Evolutionary conservation across 2,329 filamentous ascomycete genomes (phyloP).

Genomic region (Botryotinia convoluta): DNA sequence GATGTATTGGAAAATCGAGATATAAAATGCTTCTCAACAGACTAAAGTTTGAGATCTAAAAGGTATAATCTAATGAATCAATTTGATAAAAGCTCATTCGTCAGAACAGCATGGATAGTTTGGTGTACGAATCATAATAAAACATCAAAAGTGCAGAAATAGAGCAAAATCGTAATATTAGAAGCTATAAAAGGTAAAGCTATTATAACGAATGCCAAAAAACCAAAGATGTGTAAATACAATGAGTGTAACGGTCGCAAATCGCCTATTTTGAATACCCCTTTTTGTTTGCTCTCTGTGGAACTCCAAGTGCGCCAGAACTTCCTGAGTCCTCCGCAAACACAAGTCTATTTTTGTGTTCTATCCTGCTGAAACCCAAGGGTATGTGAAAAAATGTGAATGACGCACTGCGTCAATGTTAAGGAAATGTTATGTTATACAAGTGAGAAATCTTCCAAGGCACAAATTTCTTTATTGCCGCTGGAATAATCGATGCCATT

Average conservation of each 20-base stretch:
- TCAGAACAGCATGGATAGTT: no score
- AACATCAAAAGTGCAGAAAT: not conserved
- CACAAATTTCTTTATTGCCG: no score
- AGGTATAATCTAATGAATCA: fast-evolving
- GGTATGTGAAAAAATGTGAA: not conserved
- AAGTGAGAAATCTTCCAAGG: not conserved
- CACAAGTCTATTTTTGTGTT: no score
- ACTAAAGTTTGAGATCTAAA: not conserved
- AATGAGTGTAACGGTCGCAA: constrained; percentile 7
- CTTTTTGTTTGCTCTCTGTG: no score
- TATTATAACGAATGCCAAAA: not conserved
- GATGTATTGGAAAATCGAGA: no score
- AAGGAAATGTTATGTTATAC: not conserved
- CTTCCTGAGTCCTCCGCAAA: not conserved
- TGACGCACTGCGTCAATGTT: not conserved
- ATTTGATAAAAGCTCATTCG: not conserved
- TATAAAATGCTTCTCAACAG: not conserved
- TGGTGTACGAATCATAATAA: not conserved
- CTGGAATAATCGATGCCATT: not conserved
- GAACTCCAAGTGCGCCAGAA: not conserved
- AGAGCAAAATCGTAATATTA: not conserved
- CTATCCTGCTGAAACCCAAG: not conserved
- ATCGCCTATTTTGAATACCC: not conserved
- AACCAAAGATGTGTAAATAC: not conserved
- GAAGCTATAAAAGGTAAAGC: not conserved